Percentiles rank a stretch among this genome's conserved stretches.
These are phyloP conservation scores for Pleurostoma richardsiae DNA, from an alignment of 2,329 filamentous ascomycete species.

Conservation along the genomic window DNA sequence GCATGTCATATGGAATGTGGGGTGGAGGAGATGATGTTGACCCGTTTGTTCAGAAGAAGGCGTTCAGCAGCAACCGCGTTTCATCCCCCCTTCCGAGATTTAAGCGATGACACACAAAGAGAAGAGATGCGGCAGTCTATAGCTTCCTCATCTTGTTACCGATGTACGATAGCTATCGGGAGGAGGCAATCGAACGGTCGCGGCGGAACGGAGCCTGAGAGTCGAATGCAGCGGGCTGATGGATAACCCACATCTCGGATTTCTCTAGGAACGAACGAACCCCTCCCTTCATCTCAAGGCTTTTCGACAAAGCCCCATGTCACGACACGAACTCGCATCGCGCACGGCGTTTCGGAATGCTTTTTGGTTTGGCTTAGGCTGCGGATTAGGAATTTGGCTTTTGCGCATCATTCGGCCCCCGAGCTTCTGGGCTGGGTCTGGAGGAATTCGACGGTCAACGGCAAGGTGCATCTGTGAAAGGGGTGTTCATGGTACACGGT, in stretches of 20 bases:
- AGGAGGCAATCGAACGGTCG: background rate
- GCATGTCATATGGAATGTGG: constrained; percentile 68
- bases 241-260: no score
- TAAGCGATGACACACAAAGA: background rate
- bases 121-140: background rate
- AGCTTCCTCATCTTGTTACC: background rate
- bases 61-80: background rate
- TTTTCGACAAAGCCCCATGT: background rate
- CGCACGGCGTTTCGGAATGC: background rate
- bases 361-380: background rate
- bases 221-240: no score
- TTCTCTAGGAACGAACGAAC: background rate
- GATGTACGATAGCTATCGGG: background rate
- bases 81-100: background rate
- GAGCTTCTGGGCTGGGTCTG: background rate
- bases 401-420: background rate
- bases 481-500: background rate
- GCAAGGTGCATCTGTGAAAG: background rate
- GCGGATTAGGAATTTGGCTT: no score
- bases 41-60: constrained; percentile 23
- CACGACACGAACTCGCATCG: background rate
- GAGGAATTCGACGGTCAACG: background rate
- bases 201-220: no score
- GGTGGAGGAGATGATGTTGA: constrained; percentile 49
- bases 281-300: background rate